Evolutionary conservation across 768 basidiomycete genomes (phyloP).

Genomic region (Suillus subaureus): DNA sequence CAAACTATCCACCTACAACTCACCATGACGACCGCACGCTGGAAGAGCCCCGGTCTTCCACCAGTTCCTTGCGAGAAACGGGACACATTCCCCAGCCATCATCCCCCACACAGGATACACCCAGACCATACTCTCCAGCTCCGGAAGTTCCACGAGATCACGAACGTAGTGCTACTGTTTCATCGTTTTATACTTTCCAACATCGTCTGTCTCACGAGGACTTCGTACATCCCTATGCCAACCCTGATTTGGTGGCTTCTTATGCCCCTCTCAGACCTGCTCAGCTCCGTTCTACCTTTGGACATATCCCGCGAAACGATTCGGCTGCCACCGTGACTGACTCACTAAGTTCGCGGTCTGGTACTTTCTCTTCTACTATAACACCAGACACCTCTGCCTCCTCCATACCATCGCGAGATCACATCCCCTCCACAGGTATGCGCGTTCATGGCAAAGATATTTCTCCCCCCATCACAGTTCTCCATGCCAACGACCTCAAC

Average conservation of each 20-base stretch:
- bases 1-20: conserved; percentile 13
- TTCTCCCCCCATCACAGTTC: conserved; percentile 53
- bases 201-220: conserved; percentile 36
- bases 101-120: conserved; percentile 6
- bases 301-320: conserved; percentile 46
- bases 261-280: conserved; percentile 35
- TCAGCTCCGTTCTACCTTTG: conserved; percentile 31
- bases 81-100: conserved; percentile 6
- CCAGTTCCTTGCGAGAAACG: conserved; percentile 13
- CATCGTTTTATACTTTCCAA: conserved; percentile 32
- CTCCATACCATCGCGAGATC: conserved; percentile 25
- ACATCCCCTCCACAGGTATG: conserved; percentile 11
- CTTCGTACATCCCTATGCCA: conserved; percentile 76
- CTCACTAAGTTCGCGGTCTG: conserved; percentile 40
- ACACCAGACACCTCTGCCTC: conserved; percentile 37
- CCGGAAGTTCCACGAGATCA: conserved; percentile 16
- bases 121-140: conserved; percentile 13
- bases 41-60: conserved; percentile 12
- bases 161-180: conserved; percentile 19
- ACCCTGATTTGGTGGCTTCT: conserved; percentile 62
- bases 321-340: conserved; percentile 56
- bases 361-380: conserved; percentile 35
- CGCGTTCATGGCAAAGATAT: conserved; percentile 52
- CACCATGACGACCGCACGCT: conserved; percentile 13
- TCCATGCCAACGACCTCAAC: conserved; percentile 30